These are phyloP conservation scores for Cyberlindnera xylosilytica DNA, from an alignment of 805 yeast genomes.

Conservation along the genomic window DNA sequence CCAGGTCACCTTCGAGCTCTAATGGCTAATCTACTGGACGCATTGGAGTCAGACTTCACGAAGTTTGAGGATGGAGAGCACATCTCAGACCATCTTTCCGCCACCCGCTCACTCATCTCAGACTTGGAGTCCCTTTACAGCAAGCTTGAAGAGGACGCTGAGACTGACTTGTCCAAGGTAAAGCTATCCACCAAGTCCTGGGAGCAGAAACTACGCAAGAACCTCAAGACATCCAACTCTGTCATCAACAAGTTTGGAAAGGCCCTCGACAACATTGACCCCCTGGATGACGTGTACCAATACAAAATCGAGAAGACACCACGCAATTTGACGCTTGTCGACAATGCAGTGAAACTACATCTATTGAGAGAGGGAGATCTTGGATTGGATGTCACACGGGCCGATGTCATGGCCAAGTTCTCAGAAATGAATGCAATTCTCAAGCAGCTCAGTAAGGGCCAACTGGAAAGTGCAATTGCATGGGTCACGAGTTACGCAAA, in stretches of 20 bases:
- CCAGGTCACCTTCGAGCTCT: no score
- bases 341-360: conserved; percentile 44
- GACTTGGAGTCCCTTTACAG: conserved; percentile 7
- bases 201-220: conserved; percentile 29
- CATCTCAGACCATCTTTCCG: conserved; percentile 4
- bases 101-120: conserved; percentile 6
- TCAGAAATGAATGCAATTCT: conserved; percentile 30
- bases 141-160: conserved; percentile 1
- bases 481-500: conserved; percentile 40
- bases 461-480: conserved; percentile 43
- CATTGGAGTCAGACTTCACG: conserved; percentile 2
- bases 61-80: conserved; percentile 7
- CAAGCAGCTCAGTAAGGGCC: conserved; percentile 34
- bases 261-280: conserved; percentile 29
- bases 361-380: conserved; percentile 46
- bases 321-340: conserved; percentile 27
- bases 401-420: conserved; percentile 27
- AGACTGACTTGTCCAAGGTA: neutral
- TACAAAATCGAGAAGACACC: conserved; percentile 28
- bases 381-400: conserved; percentile 27
- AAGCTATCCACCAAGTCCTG: conserved; percentile 22
- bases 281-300: conserved; percentile 33
- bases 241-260: conserved; percentile 29
- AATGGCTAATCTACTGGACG: conserved; percentile 1
- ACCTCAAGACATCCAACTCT: conserved; percentile 26